Conservation (phyloP, 345 rosid species). For the Theobroma cacao region DNA sequence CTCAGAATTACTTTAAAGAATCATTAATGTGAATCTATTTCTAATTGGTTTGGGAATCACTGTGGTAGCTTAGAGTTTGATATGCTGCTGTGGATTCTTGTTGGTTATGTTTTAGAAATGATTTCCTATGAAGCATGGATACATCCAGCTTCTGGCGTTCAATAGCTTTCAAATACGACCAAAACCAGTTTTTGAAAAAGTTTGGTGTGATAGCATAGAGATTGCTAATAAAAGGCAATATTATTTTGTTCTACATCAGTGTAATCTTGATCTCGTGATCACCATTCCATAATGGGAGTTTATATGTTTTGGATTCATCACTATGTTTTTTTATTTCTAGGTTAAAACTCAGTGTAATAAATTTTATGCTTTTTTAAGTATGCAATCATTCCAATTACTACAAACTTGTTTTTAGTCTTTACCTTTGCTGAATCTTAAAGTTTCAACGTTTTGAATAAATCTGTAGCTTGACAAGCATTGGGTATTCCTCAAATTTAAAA, state of each 20-base stretch:
- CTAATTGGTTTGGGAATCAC: neutral
- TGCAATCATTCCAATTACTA: neutral
- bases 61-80: neutral
- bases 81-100: neutral
- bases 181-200: neutral
- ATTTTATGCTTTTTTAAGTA: neutral
- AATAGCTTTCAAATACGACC: neutral
- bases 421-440: no score
- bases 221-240: no score
- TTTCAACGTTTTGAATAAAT: no score
- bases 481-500: no score
- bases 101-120: neutral
- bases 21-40: neutral
- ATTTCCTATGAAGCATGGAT: neutral
- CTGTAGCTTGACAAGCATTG: no score
- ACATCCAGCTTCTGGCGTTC: neutral
- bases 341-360: neutral
- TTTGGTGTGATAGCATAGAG: neutral
- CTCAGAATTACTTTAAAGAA: neutral
- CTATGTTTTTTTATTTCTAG: neutral
- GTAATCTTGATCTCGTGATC: neutral
- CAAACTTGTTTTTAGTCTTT: neutral
- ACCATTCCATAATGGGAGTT: neutral
- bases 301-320: neutral
- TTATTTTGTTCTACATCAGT: neutral